Conservation (phyloP, 2,329 filamentous ascomycete species). For the Aspergillus alliaceus region DNA sequence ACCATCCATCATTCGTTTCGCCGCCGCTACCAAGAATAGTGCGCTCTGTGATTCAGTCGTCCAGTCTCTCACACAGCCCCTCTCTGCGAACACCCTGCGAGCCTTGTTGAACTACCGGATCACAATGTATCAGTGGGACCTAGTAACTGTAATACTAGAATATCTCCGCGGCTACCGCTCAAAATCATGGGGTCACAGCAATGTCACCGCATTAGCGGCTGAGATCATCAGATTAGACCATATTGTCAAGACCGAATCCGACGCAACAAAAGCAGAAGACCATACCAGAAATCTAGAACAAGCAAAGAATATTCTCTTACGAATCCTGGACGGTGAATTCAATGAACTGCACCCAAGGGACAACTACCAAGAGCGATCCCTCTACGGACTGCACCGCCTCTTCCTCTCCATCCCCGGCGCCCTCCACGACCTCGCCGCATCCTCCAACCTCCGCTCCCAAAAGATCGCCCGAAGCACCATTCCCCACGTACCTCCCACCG, state of each 20-base stretch:
- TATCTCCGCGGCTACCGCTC: constrained; percentile 33
- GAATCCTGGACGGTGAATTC: constrained; percentile 37
- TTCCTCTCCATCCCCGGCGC: constrained; percentile 34
- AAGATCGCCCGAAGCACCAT: constrained; percentile 18
- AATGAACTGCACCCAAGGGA: constrained; percentile 21
- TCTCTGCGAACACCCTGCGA: constrained; percentile 36
- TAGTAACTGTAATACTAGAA: constrained; percentile 30
- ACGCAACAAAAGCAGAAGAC: constrained; percentile 8
- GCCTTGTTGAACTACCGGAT: constrained; percentile 37
- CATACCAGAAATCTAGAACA: constrained; percentile 19
- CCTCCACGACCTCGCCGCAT: constrained; percentile 27
- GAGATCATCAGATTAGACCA: constrained; percentile 43
- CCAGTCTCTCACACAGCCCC: constrained; percentile 29
- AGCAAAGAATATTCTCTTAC: constrained; percentile 34
- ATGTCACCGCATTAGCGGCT: constrained; percentile 35
- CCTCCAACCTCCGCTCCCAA: constrained; percentile 15
- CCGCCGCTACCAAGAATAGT: constrained; percentile 49
- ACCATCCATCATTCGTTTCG: constrained; percentile 56
- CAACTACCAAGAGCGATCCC: constrained; percentile 29
- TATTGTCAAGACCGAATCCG: constrained; percentile 10
- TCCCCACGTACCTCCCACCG: constrained; percentile 32
- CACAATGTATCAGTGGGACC: constrained; percentile 33
- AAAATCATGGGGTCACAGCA: constrained; percentile 40
- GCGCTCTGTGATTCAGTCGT: constrained; percentile 31
- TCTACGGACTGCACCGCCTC: constrained; percentile 31